Base-by-base conservation (phyloP, 2,329 filamentous ascomycete genomes). In the Fusarium secorum region DNA sequence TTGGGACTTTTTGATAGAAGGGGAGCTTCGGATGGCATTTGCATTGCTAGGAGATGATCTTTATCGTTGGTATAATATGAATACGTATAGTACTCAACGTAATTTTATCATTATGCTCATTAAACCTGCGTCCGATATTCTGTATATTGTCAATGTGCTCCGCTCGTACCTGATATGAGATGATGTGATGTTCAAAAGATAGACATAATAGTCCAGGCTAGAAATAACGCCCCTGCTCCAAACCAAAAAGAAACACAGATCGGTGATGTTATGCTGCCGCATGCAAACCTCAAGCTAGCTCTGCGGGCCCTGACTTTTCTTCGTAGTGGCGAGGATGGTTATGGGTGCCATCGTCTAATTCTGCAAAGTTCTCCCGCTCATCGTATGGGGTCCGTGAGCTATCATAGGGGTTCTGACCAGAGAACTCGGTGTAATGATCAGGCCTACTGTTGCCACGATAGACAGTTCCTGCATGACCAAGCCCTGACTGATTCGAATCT, bases 31-130 rank as follows among this genome's bases (percentile, higher is more conserved):
- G 65, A 68, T 60, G 56, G 69, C 58, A 64, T 68, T 69, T 66
- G 70, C 70, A 69, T 68, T 66, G 62, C 61, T 72, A 46, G 62
- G 69, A 69, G 67, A 72, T 70, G 65, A 66, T 53, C 60, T 70
- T 60, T 71, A 57, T 70, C 74, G 66, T 72, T 74, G 64, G 68
- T 66, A 63, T 68, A 63, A 63, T 67, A 63, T 67, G 73, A 59
- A 76, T 75, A 66, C 53, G 42, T 70, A 72, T 64, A 62, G 65
- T 68, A 72, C 65, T 62, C 58, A 60, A 74, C 63, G 51, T 57
- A 74, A 58, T 70, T 68, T 68, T 58, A 65, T 66, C 64, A 64
- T 62, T 72, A 57, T 67, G 51, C 64, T 60, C 56, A 49, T 66
- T 58, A 49, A 46, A 41, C 20, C 24, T 22, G 24, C 10, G 44